A percentile compares a stretch with the other conserved stretches of the same genome.
Conservation (phyloP, 2,329 filamentous ascomycete species). For the Colletotrichum ledebouriae region DNA sequence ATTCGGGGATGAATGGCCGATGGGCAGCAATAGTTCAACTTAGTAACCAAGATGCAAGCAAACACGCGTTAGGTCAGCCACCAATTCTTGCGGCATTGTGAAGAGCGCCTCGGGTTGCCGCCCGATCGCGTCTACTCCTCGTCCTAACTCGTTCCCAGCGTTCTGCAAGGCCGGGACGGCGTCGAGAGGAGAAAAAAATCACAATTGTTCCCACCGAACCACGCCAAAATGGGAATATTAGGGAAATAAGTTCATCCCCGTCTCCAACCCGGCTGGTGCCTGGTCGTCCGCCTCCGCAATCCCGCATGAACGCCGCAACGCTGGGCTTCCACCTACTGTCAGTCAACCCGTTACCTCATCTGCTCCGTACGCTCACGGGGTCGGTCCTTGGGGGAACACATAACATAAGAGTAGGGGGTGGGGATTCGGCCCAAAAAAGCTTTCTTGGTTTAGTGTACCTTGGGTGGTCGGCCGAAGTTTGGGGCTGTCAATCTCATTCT, state of each 20-base stretch:
- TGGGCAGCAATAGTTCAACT: neutral
- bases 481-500: constrained; percentile 19
- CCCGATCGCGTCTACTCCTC: neutral
- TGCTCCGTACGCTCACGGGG: constrained; percentile 14
- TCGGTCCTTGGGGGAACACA: constrained; percentile 14
- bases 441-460: constrained; percentile 1
- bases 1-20: neutral
- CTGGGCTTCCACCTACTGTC: constrained; percentile 28
- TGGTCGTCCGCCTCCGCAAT: constrained; percentile 36
- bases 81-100: neutral
- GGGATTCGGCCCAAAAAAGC: constrained; percentile 11
- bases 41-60: neutral
- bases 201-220: constrained; percentile 17
- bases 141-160: constrained; percentile 1
- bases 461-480: constrained; percentile 6
- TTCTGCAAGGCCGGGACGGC: neutral
- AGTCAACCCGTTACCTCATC: constrained; percentile 15
- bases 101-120: constrained; percentile 31
- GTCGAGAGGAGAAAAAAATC: neutral
- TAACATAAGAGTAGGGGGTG: constrained; percentile 8
- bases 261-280: constrained; percentile 27
- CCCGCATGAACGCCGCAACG: constrained; percentile 36
- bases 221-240: neutral
- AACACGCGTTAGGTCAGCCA: constrained; percentile 4
- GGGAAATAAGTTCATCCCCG: constrained; percentile 38